Evolutionary conservation across 306 rosid species (phyloP).

Genomic region (Carpinus fangiana): DNA sequence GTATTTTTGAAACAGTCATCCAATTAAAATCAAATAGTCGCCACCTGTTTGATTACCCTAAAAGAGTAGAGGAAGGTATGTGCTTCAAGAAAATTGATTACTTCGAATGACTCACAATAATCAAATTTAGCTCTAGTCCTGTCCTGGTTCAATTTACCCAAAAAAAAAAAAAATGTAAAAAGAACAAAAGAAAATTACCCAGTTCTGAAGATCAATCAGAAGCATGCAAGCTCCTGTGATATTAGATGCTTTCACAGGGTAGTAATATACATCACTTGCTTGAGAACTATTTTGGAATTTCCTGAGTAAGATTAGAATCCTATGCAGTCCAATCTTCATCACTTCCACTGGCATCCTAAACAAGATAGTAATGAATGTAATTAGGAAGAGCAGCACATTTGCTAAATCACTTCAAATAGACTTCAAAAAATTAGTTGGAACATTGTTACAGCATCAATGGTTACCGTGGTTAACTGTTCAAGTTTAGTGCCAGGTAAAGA

Average conservation of each 20-base stretch:
- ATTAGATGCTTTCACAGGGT: not conserved
- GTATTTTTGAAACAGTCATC: too few relatives aligned
- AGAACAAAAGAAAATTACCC: too few relatives aligned
- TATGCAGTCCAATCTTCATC: constrained; percentile 78
- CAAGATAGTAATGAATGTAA: not conserved
- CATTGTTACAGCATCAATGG: not conserved
- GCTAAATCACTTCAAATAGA: not conserved
- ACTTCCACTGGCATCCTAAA: constrained; percentile 50
- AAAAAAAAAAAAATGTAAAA: too few relatives aligned
- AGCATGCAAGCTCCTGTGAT: not conserved
- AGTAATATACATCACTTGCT: not conserved
- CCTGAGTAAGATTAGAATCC: constrained; percentile 1
- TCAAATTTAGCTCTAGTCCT: too few relatives aligned
- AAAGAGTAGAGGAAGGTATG: too few relatives aligned
- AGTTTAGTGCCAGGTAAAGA: not conserved
- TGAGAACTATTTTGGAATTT: not conserved
- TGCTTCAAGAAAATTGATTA: too few relatives aligned
- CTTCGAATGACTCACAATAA: too few relatives aligned
- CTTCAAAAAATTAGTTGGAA: not conserved
- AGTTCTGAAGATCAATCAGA: not conserved
- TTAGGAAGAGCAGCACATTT: not conserved
- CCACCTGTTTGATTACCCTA: too few relatives aligned
- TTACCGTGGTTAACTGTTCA: not conserved
- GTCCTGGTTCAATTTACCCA: too few relatives aligned
- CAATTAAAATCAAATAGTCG: too few relatives aligned